These are phyloP conservation scores for Hemisphaericaspora subhashii DNA, from an alignment of 1,139 yeast species.

Conservation along the genomic window DNA sequence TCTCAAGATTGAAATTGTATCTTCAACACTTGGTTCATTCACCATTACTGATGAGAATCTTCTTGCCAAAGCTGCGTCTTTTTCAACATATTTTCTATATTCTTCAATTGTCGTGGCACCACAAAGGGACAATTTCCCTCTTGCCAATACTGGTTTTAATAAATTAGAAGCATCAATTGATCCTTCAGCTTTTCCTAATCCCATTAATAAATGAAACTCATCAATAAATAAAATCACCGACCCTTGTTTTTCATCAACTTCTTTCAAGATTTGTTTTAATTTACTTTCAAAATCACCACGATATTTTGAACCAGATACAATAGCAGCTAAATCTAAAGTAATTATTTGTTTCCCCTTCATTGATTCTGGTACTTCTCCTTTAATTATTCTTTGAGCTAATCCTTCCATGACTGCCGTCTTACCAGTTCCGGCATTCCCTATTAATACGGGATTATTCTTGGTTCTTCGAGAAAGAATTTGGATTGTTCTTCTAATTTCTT, in stretches of 20 bases:
- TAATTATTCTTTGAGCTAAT: slow-evolving; percentile 84
- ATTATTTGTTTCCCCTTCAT: slow-evolving; percentile 82
- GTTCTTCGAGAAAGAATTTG: slow-evolving; percentile 91
- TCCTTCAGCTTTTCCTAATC: slow-evolving; percentile 94
- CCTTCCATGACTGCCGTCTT: slow-evolving; percentile 97
- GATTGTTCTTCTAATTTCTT: slow-evolving; percentile 87
- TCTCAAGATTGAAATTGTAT: slow-evolving; percentile 86
- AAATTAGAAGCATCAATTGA: slow-evolving; percentile 94
- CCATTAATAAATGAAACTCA: slow-evolving; percentile 87
- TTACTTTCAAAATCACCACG: slow-evolving; percentile 96
- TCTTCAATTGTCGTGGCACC: slow-evolving; percentile 96
- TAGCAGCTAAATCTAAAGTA: slow-evolving; percentile 82
- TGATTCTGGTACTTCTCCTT: slow-evolving; percentile 92
- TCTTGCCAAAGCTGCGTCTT: slow-evolving; percentile 89
- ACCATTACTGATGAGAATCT: slow-evolving; percentile 88
- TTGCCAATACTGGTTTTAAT: slow-evolving; percentile 89
- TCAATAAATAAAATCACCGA: slow-evolving; percentile 83
- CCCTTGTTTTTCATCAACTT: slow-evolving; percentile 81
- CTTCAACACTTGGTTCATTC: slow-evolving; percentile 89
- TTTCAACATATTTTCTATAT: slow-evolving; percentile 82
- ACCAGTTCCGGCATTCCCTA: slow-evolving; percentile 97
- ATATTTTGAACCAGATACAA: slow-evolving; percentile 92
- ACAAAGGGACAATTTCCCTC: slow-evolving; percentile 90
- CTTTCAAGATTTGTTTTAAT: slow-evolving; percentile 78
- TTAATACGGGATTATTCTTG: slow-evolving; percentile 89